These are phyloP conservation scores for Fomitopsis pinicola DNA, from an alignment of 1,284 basidiomycete species.

Conservation along the genomic window DNA sequence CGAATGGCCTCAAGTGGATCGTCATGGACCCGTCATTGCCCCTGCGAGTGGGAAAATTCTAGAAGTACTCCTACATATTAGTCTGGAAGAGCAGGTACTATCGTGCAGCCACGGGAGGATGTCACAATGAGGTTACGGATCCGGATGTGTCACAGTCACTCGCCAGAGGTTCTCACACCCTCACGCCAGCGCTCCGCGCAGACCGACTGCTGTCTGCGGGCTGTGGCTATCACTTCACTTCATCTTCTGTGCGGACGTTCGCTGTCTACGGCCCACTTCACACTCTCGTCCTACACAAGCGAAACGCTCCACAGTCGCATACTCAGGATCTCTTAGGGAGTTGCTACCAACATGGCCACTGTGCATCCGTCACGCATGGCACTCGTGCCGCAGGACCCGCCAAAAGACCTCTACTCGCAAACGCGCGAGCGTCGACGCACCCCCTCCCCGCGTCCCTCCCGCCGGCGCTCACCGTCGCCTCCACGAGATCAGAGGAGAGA, in stretches of 20 bases:
- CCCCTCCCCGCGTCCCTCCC: conserved; percentile 20
- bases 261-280: not conserved
- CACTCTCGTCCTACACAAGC: not conserved
- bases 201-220: too few relatives aligned
- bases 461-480: conserved; percentile 12
- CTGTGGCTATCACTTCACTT: not conserved
- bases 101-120: too few relatives aligned
- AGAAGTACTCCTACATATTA: too few relatives aligned
- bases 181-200: not conserved
- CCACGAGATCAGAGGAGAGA: conserved; percentile 18
- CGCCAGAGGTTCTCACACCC: not conserved
- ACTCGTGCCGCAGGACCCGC: conserved; percentile 43
- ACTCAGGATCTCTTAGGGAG: not conserved
- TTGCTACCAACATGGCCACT: conserved; percentile 43
- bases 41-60: too few relatives aligned
- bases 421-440: conserved; percentile 22
- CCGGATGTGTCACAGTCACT: too few relatives aligned
- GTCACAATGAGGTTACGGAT: too few relatives aligned
- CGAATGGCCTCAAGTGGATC: too few relatives aligned
- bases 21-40: too few relatives aligned
- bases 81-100: too few relatives aligned
- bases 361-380: conserved; percentile 61
- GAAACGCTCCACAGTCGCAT: not conserved
- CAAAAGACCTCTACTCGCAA: conserved; percentile 14
- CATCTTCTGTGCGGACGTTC: not conserved